Evolutionary conservation across 2,329 filamentous ascomycete genomes (phyloP).

Genomic region (Byssoonygena ceratinophila): DNA sequence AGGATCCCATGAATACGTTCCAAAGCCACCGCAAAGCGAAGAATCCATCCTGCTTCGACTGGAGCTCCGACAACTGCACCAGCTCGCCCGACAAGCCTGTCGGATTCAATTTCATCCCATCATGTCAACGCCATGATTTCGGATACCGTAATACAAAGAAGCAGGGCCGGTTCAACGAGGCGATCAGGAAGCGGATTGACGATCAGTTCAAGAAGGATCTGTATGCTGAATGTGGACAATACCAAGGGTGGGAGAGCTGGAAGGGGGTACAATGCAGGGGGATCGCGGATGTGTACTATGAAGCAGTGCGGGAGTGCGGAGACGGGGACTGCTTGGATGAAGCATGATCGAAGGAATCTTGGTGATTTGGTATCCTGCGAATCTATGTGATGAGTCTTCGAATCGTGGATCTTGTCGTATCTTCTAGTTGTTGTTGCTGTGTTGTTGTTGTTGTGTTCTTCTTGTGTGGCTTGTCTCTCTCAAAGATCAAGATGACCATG

Average conservation of each 20-base stretch:
- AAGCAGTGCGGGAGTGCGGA: conserved; percentile 12
- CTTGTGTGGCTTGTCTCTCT: no score
- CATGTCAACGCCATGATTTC: conserved; percentile 48
- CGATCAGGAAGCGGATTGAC: conserved; percentile 39
- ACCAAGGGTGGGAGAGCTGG: conserved; percentile 7
- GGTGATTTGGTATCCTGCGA: no score
- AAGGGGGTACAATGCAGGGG: conserved; percentile 9
- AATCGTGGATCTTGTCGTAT: no score
- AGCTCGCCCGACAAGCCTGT: conserved; percentile 24
- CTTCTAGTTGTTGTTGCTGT: no score
- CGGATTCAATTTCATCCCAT: conserved; percentile 28
- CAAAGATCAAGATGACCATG: neutral
- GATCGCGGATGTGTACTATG: conserved; percentile 13
- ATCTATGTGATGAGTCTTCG: no score
- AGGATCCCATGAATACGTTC: conserved; percentile 36
- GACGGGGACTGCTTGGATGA: conserved; percentile 11
- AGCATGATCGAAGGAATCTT: neutral
- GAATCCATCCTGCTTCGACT: conserved; percentile 32
- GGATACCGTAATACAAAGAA: conserved; percentile 46
- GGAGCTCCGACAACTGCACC: conserved; percentile 31
- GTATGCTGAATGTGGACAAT: conserved; percentile 11
- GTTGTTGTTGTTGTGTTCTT: no score
- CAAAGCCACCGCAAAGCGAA: conserved; percentile 31
- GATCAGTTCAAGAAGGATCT: conserved; percentile 33
- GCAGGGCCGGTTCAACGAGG: conserved; percentile 40